These are phyloP conservation scores for Fimicolochytrium jonesii DNA, from an alignment of 192 early-diverging fungal species.

Conservation along the genomic window DNA sequence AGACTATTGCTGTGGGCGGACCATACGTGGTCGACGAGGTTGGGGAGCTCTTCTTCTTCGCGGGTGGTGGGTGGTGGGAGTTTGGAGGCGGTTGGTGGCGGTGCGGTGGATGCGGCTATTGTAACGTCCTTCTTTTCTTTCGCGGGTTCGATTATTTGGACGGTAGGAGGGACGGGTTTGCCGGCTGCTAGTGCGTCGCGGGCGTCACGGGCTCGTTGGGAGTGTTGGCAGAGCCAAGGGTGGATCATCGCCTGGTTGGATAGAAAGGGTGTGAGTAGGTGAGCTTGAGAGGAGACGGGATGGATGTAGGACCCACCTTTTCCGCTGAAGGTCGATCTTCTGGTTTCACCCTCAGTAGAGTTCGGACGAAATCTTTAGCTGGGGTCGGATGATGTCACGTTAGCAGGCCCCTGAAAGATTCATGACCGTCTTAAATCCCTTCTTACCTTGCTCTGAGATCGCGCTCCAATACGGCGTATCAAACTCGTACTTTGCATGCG, in stretches of 20 bases:
- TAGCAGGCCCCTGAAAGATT: background rate
- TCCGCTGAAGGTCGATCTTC: slow-evolving; percentile 29
- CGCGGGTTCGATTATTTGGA: too few relatives aligned
- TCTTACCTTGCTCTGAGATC: slow-evolving; percentile 47
- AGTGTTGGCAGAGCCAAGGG: slow-evolving; percentile 24
- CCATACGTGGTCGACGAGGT: slow-evolving; percentile 25
- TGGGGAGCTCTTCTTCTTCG: slow-evolving; percentile 14
- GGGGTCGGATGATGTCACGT: background rate
- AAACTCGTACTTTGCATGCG: slow-evolving; percentile 61
- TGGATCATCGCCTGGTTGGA: slow-evolving; percentile 30
- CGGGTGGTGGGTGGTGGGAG: background rate
- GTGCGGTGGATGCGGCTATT: background rate
- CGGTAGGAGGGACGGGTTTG: too few relatives aligned
- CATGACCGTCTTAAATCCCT: background rate
- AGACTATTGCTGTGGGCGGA: slow-evolving; percentile 1
- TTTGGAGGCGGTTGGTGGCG: background rate
- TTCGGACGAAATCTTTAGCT: slow-evolving; percentile 44
- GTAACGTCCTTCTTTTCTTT: background rate
- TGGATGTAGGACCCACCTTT: too few relatives aligned
- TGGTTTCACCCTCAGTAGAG: slow-evolving; percentile 42
- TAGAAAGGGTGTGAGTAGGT: too few relatives aligned
- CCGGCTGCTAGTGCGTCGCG: too few relatives aligned
- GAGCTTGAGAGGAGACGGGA: too few relatives aligned
- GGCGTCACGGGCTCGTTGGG: slow-evolving; percentile 1
- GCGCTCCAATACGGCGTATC: slow-evolving; percentile 70